Base-by-base conservation (phyloP, 768 basidiomycete genomes). In the Panaeolus papilionaceus region DNA sequence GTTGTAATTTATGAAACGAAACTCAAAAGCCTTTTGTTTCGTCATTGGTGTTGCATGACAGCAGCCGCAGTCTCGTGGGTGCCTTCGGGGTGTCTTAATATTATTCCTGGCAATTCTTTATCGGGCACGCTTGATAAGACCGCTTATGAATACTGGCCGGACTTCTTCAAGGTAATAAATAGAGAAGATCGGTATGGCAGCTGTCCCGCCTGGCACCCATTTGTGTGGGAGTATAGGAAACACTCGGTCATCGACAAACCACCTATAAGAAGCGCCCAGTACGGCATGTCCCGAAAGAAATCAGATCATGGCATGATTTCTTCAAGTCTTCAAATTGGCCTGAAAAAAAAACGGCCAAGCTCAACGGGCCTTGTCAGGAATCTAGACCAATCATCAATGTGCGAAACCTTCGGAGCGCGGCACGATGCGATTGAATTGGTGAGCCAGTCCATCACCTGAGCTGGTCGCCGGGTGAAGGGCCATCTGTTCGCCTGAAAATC, bases 361-460 rank as follows among this genome's bases (percentile, higher is more conserved):
- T 33, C 12, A 26, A 54, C 28, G 7, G 12, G 28, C 54, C 28
- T 8, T 14, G 28, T 58, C 38, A 58, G 28, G 28, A 8, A 51
- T 23, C 49, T 28, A 66, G 18, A 28, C 67, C 67, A 33, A 58
- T 68, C 42, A 64, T 65, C 49, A 61, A 37, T 49, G 67, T 67
- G 67, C 66, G 64, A 70, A 51, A 64, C 54, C n/a, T 61, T 66
- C 67, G 70, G 70, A 71, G 64, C 62, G 64, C 67, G 70, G 68
- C 61, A 63, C 67, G 70, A 62, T 64, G 44, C 38, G 26, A 58
- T 58, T 58, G 26, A 58, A 58, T 54, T 28, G 54, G 54, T 58
- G 54, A 58, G 33, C 54, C 54, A 58, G 54, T 58, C 54, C 54
- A 58, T 58, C 47, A 51, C 26, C 26, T 20, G n/a, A 10, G n/a